phyloP scores from a whole-genome alignment of 805 yeast species.

The Tetrapisispora phaffii region DNA sequence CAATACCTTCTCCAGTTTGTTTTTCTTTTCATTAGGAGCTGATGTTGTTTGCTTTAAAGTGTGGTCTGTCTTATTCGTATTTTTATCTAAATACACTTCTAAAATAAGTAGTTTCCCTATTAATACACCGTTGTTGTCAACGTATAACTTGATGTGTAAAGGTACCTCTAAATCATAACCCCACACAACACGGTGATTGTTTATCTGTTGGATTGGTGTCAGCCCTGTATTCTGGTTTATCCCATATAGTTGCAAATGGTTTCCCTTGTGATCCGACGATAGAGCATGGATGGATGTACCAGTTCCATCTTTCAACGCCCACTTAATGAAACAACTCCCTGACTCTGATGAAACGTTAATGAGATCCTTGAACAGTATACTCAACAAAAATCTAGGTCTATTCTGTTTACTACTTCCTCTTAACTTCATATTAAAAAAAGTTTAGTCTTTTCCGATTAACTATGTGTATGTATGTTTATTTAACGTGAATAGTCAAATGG shows the following conservation, averaged over 20 bases:
- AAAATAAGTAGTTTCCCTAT: constrained; percentile 31
- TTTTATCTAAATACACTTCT: constrained; percentile 36
- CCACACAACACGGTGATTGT: constrained; percentile 46
- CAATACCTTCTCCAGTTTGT: background rate
- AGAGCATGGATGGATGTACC: constrained; percentile 16
- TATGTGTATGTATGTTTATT: no score
- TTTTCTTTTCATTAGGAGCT: background rate
- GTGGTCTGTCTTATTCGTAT: background rate
- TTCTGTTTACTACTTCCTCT: constrained; percentile 23
- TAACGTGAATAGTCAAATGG: no score
- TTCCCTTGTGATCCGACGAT: background rate
- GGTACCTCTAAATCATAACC: constrained; percentile 30
- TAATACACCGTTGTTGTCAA: constrained; percentile 31
- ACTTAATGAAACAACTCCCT: constrained; percentile 57
- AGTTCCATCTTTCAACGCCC: constrained; percentile 45
- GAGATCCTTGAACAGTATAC: constrained; percentile 53
- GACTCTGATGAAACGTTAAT: constrained; percentile 76
- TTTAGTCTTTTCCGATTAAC: background rate
- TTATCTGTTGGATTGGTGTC: constrained; percentile 37
- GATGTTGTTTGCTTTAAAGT: background rate
- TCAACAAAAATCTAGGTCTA: constrained; percentile 54
- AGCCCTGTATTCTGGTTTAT: constrained; percentile 22
- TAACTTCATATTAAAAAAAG: constrained; percentile 1
- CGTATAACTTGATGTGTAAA: constrained; percentile 34
- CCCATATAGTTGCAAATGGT: constrained; percentile 3